Conservation (phyloP, 2,329 filamentous ascomycete genomes). For the Thielaviopsis punctulata region DNA sequence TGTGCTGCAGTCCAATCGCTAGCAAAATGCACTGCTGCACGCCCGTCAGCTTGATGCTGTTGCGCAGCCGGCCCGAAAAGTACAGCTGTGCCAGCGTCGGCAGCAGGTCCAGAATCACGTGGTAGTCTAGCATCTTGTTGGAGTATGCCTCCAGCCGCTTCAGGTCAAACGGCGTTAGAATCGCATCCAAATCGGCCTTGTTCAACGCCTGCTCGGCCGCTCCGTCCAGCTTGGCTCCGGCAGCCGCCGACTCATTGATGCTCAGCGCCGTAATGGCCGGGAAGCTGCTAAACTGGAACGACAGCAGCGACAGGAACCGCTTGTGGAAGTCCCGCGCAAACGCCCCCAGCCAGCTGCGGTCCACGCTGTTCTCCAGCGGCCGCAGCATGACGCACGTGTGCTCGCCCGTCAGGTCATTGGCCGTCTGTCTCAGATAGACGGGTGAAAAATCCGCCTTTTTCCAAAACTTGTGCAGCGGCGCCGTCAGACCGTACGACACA, state of each 20-base stretch:
- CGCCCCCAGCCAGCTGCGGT: constrained; percentile 71
- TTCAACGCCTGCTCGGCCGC: constrained; percentile 36
- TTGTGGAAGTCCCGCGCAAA: constrained; percentile 88
- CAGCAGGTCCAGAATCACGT: constrained; percentile 86
- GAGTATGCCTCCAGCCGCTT: constrained; percentile 92
- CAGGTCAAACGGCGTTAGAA: constrained; percentile 80
- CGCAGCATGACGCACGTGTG: constrained; percentile 96
- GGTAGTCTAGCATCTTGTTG: constrained; percentile 94
- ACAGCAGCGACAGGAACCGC: constrained; percentile 77
- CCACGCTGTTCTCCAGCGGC: constrained; percentile 50
- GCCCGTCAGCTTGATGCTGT: constrained; percentile 53
- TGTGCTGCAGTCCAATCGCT: constrained; percentile 80
- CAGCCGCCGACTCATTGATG: constrained; percentile 70
- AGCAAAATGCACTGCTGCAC: constrained; percentile 76
- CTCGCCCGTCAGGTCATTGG: constrained; percentile 91
- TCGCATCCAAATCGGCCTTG: constrained; percentile 58
- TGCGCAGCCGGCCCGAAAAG: constrained; percentile 60
- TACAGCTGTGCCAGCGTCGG: constrained; percentile 68
- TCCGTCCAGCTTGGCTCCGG: constrained; percentile 49
- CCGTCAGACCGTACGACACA: constrained; percentile 85
- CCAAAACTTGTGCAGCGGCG: constrained; percentile 88
- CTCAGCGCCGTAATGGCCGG: constrained; percentile 61
- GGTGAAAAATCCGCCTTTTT: constrained; percentile 73
- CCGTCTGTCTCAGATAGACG: constrained; percentile 84
- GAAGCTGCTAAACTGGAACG: constrained; percentile 83